These are phyloP conservation scores for Zymoseptoria brevis DNA, from an alignment of 2,329 filamentous ascomycete species.

Conservation along the genomic window DNA sequence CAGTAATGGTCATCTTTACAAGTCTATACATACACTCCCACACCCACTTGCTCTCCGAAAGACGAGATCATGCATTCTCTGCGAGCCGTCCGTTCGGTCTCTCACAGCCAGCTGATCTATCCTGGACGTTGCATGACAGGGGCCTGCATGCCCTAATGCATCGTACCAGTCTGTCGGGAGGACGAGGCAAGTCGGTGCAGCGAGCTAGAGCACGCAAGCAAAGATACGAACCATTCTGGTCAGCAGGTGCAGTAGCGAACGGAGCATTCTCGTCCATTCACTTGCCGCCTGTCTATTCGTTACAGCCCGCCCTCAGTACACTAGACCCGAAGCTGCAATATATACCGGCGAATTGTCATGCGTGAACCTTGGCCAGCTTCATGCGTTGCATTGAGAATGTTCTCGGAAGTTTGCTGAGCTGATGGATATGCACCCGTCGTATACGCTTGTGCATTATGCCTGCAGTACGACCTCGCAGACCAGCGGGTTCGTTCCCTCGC, in stretches of 20 bases:
- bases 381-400: neutral
- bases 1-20: neutral
- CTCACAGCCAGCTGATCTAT: neutral
- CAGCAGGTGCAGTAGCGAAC: slow-evolving; percentile 1
- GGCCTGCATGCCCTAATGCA: neutral
- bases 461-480: neutral
- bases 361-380: neutral
- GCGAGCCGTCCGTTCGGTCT: neutral
- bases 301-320: neutral
- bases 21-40: neutral
- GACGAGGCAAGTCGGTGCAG: neutral
- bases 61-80: neutral
- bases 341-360: neutral
- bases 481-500: neutral
- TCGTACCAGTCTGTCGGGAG: neutral
- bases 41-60: neutral
- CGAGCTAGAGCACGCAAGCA: neutral
- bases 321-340: slow-evolving; percentile 1
- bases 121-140: neutral
- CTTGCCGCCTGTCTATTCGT: neutral
- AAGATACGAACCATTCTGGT: neutral
- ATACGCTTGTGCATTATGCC: neutral
- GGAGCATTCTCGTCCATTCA: neutral
- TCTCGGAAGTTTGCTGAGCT: neutral
- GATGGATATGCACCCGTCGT: neutral